Evolutionary conservation across 495 filamentous ascomycete genomes (phyloP), one percentile per base, ranked within the genome.

Genomic region (Penicillium robsamsonii): DNA sequence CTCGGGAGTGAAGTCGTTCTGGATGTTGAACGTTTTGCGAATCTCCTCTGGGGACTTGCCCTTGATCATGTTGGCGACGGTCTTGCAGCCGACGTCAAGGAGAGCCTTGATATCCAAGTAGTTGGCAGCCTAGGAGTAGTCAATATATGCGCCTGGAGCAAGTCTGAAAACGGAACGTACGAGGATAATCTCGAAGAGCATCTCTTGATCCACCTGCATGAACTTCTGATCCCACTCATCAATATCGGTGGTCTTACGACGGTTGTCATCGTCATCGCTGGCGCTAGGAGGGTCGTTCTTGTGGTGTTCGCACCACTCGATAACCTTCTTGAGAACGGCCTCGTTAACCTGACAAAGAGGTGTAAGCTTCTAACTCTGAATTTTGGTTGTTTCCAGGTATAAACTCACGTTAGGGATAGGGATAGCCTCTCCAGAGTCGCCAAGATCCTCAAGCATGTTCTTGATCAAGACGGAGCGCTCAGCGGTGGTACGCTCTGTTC

Each of bases 191-290:
- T 98, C 94, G 59, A 98, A 98, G 1, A 98, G 83, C 94, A 98
- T 96, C 75, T 98, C 94, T 69, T 98, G 94, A 68, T 98, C 94
- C 9, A 98, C 94, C 74, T 97, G 94, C 94, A 97, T 98, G 71
- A 97, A 98, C 71, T 98, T 98, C 73, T 97, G 94, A 63, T 98
- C 94, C 94, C 94, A 98, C 75, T 98, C 94, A 40, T 97, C 94
- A 64, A 98, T 98, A 50, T 97, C 94, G 20, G 94, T 97, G 0
- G 91, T 95, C 84, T 96, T 96, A 81, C 96, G 96, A 59, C 95
- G 90, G 37, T 82, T 88, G 67, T 98, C 94, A 61, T 91, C 87
- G 57, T 98, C 93, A 50, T 98, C 94, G 49, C 93, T 90, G 50
- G 84, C 78, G 40, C 83, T 79, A 17, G 85, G 81, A 43, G 94